phyloP scores from a whole-genome alignment of 495 filamentous ascomycete genomes.

The Penicillium flavigenum region DNA sequence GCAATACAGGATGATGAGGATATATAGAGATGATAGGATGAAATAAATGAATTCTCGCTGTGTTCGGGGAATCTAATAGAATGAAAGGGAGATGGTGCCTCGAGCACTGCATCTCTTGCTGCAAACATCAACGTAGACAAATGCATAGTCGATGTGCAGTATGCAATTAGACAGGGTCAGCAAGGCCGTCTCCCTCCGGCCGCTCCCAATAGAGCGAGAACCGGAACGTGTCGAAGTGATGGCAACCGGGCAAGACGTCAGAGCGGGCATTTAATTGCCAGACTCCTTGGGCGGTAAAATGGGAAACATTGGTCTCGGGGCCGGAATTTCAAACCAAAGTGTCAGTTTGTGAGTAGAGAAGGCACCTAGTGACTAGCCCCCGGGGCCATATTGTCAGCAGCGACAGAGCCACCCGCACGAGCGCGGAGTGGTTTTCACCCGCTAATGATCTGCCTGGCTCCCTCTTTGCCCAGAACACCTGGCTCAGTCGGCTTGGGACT shows the following conservation, averaged over 20 bases:
- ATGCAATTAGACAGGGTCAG: slow-evolving; percentile 6
- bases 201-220: neutral
- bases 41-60: slow-evolving; percentile 24
- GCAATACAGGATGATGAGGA: slow-evolving; percentile 4
- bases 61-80: slow-evolving; percentile 34
- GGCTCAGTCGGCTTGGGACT: slow-evolving; percentile 94
- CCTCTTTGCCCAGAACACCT: slow-evolving; percentile 93
- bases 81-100: slow-evolving; percentile 18
- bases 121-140: slow-evolving; percentile 12
- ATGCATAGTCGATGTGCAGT: slow-evolving; percentile 3
- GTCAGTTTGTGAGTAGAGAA: neutral
- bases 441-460: slow-evolving; percentile 64
- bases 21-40: slow-evolving; percentile 11
- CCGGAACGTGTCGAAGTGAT: neutral
- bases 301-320: neutral
- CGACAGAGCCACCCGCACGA: neutral
- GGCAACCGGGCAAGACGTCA: neutral
- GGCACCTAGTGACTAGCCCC: too few relatives aligned
- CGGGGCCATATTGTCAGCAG: neutral
- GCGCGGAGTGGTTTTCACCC: slow-evolving; percentile 4
- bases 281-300: neutral
- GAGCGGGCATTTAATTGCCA: neutral
- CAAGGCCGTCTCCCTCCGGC: slow-evolving; percentile 1
- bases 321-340: neutral
- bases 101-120: slow-evolving; percentile 15